Percentiles rank a stretch among this genome's conserved stretches.
These are phyloP conservation scores for Ogataea allantospora DNA, from an alignment of 805 yeast species.

Conservation along the genomic window DNA sequence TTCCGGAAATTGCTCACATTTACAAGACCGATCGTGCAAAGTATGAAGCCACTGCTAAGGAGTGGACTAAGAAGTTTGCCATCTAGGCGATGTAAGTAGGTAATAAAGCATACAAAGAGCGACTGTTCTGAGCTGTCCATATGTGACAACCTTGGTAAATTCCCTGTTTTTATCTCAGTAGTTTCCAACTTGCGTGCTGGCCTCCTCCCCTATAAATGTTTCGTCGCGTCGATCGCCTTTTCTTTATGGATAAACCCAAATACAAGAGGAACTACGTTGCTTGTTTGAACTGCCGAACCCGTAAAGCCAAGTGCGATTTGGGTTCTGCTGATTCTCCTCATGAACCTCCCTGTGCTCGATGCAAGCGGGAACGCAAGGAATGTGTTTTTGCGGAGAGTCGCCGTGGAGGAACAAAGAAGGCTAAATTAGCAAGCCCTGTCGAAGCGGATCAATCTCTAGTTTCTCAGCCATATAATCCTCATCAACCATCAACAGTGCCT, in stretches of 20 bases:
- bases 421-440: no score
- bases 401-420: slow-evolving; percentile 29
- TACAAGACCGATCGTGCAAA: slow-evolving; percentile 92
- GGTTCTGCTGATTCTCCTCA: slow-evolving; percentile 72
- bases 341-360: slow-evolving; percentile 82
- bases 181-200: no score
- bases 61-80: slow-evolving; percentile 98
- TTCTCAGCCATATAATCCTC: no score
- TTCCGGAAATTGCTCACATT: slow-evolving; percentile 95
- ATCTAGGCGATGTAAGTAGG: slow-evolving; percentile 44
- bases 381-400: slow-evolving; percentile 63
- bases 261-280: slow-evolving; percentile 76
- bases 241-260: slow-evolving; percentile 16
- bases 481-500: background rate
- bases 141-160: background rate
- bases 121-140: background rate
- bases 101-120: slow-evolving; percentile 12
- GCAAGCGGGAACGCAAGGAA: slow-evolving; percentile 76
- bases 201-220: background rate
- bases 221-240: slow-evolving; percentile 15
- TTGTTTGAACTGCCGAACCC: slow-evolving; percentile 77
- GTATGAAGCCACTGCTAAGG: slow-evolving; percentile 95
- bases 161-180: background rate
- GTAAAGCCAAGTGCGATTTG: slow-evolving; percentile 84
- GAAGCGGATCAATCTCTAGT: no score